phyloP scores from a whole-genome alignment of 2,329 filamentous ascomycete species.

The Albophoma yamanashiensis region DNA sequence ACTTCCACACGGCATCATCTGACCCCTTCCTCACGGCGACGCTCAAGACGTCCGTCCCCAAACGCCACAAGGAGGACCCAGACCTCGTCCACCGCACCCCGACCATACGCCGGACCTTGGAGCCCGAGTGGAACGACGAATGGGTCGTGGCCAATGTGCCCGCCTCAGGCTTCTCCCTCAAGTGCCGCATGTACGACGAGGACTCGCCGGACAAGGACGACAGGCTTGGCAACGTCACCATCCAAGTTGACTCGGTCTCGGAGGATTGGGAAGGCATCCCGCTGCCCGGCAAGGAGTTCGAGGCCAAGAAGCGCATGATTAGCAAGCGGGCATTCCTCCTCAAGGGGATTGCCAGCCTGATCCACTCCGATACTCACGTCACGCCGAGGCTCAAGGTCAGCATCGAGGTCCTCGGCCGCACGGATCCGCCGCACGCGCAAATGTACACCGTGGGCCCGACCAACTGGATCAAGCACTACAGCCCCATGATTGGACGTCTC shows the following conservation, averaged over 20 bases:
- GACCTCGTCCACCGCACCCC: conserved; percentile 62
- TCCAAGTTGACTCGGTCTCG: conserved; percentile 48
- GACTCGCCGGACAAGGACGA: conserved; percentile 81
- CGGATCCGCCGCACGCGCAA: conserved; percentile 55
- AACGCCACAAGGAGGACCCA: conserved; percentile 79
- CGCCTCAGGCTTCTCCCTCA: conserved; percentile 67
- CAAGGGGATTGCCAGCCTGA: conserved; percentile 54
- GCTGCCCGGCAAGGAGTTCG: conserved; percentile 51
- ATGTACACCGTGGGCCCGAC: conserved; percentile 73
- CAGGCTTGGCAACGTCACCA: conserved; percentile 73
- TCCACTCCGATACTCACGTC: conserved; percentile 53
- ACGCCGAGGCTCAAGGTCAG: conserved; percentile 62
- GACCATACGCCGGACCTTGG: conserved; percentile 60
- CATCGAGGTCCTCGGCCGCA: conserved; percentile 67
- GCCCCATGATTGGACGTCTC: conserved; percentile 76
- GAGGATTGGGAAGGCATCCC: conserved; percentile 60
- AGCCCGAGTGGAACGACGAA: conserved; percentile 72
- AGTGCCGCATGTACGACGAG: conserved; percentile 83
- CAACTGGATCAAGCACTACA: conserved; percentile 74
- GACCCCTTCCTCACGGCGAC: conserved; percentile 77
- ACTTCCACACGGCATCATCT: conserved; percentile 65
- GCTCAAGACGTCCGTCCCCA: conserved; percentile 58
- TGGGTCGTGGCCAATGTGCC: conserved; percentile 89
- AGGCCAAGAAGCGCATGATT: conserved; percentile 72
- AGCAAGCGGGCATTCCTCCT: conserved; percentile 80